phyloP scores from a whole-genome alignment of 2,329 filamentous ascomycete genomes.

The Aspergillus neotritici region DNA sequence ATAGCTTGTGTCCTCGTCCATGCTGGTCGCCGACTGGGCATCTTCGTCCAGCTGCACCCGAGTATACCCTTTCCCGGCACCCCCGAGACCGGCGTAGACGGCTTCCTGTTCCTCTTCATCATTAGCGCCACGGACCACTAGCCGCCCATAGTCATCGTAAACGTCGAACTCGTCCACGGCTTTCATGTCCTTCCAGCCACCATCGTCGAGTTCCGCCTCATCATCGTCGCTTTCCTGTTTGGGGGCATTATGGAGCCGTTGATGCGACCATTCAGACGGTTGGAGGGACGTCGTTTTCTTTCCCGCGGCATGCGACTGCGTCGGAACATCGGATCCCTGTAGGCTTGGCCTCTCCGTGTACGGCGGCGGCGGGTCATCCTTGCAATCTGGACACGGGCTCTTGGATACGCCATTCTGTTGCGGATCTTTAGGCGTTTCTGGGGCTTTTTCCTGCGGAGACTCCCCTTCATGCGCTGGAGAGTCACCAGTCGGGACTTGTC shows the following conservation, averaged over 20 bases:
- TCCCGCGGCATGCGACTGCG: conserved; percentile 13
- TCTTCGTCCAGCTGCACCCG: conserved; percentile 93
- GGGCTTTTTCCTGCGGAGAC: background rate
- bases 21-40: conserved; percentile 83
- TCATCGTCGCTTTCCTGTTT: conserved; percentile 30
- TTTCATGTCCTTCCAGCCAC: conserved; percentile 88
- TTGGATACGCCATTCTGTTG: conserved; percentile 5
- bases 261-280: conserved; percentile 86
- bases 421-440: background rate
- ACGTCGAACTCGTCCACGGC: conserved; percentile 88
- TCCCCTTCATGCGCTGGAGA: conserved; percentile 2
- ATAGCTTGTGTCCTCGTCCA: conserved; percentile 96
- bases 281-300: conserved; percentile 24
- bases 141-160: conserved; percentile 86
- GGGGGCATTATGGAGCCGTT: conserved; percentile 58
- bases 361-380: conserved; percentile 10
- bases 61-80: conserved; percentile 92
- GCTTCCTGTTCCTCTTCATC: conserved; percentile 61
- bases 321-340: conserved; percentile 4
- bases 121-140: conserved; percentile 74
- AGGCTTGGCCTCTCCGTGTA: conserved; percentile 12
- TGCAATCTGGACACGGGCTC: background rate
- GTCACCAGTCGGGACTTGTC: conserved; percentile 4
- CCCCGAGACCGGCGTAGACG: conserved; percentile 72
- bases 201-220: conserved; percentile 55